Evolutionary conservation across 495 filamentous ascomycete species (phyloP), one percentile per base, ranked within the genome.

Genomic region (Penicillium malachiteum): DNA sequence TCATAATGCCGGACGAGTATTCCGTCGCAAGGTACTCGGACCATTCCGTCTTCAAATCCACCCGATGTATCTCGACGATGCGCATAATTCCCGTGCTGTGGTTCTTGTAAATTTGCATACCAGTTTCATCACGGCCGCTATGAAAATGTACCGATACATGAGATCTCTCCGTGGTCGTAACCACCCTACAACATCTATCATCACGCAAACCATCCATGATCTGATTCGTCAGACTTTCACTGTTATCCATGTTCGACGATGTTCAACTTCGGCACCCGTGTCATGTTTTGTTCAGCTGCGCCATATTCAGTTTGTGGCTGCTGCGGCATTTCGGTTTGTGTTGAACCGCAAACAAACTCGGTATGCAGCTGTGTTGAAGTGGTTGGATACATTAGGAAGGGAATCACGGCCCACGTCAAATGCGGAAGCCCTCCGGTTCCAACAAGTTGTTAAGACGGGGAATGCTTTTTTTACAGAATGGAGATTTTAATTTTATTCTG

Each of bases 31-130:
- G 69, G 76, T 87, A n/a, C 69, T 96, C 11, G 86, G 71, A 50
- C 73, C 87, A 0, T 90, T 97, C 76, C 92, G 94, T 65, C 86
- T 92, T 42, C 90, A 94, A 58, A 84, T 89, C 50, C 87, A 95
- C 60, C 78, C 86, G 32, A 95, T 96, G 87, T 92, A 93, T 68
- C 86, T 94, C 53, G 92, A 96, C 65, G 90, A 89, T 3, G 71
- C 76, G 5, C 87, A 92, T 72, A 97, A 97, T 66, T 84, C 84
- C 6, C 60, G 81, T 2, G 43, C 62, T 1, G 88, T 83, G 0
- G 89, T 93, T 4, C 72, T 95, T 4, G 68, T 69, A 6, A 96
- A 93, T 61, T 71, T 95, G 12, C 86, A 92, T 66, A 73, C 82
- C 5, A 86, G 82, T 37, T 92, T 96, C 55, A 52, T 80, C 32